Conservation (phyloP, 345 rosid genomes). For the Hirschfeldia incana region DNA sequence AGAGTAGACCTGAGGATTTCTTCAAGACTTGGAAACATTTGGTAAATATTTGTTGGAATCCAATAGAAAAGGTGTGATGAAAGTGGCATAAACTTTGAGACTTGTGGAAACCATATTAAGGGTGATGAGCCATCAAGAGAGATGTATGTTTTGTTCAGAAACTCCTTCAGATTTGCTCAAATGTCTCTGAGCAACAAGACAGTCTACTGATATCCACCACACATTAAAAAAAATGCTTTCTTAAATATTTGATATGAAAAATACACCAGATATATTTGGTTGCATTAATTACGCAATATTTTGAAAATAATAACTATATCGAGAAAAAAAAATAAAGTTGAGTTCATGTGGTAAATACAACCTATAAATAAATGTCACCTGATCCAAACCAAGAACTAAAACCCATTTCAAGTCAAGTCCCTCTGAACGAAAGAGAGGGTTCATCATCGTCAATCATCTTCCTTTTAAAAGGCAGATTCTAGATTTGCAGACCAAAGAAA, state of each 20-base stretch:
- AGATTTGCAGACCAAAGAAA: not conserved
- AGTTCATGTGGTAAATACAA: not conserved
- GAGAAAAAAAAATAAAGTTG: not conserved
- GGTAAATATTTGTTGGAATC: conserved; percentile 1
- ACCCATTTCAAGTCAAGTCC: not conserved
- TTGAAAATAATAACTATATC: not conserved
- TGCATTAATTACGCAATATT: not conserved
- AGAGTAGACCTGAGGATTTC: not conserved
- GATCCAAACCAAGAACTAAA: not conserved
- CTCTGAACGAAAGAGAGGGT: not conserved
- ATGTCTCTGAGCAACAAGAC: conserved; percentile 45
- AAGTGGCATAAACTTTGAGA: not conserved
- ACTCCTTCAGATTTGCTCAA: conserved; percentile 34
- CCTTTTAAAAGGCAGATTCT: not conserved
- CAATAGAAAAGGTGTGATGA: not conserved
- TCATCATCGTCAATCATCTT: not conserved
- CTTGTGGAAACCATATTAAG: not conserved
- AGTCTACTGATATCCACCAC: not conserved
- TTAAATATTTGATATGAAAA: not conserved
- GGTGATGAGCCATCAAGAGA: conserved; percentile 36
- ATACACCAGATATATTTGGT: not conserved
- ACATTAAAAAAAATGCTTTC: not conserved
- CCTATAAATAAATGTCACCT: not conserved
- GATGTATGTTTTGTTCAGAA: conserved; percentile 67
- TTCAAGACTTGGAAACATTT: not conserved